Conservation (phyloP, 2,329 filamentous ascomycete genomes). For the Pleomassaria siparia region DNA sequence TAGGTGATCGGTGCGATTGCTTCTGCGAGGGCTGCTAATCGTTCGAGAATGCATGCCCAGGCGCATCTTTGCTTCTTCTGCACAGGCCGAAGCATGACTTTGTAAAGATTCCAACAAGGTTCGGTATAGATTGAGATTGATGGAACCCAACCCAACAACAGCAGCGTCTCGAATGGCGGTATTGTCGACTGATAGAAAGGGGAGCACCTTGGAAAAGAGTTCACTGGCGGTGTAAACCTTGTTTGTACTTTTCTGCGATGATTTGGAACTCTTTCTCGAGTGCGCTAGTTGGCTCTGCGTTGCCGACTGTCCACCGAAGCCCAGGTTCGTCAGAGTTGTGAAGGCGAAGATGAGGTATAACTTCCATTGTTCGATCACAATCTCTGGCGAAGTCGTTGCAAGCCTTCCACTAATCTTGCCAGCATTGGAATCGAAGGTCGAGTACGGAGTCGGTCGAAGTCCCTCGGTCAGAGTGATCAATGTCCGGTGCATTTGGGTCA, state of each 20-base stretch:
- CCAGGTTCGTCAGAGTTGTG: slow-evolving; percentile 86
- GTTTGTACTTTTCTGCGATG: slow-evolving; percentile 64
- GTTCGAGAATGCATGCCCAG: slow-evolving; percentile 77
- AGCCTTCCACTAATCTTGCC: slow-evolving; percentile 59
- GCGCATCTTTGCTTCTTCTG: slow-evolving; percentile 82
- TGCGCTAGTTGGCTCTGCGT: slow-evolving; percentile 62
- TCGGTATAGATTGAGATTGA: slow-evolving; percentile 91
- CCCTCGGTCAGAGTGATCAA: slow-evolving; percentile 78
- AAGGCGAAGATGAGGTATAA: slow-evolving; percentile 96
- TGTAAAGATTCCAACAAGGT: slow-evolving; percentile 88
- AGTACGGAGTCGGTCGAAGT: slow-evolving; percentile 49
- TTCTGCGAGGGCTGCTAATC: slow-evolving; percentile 78
- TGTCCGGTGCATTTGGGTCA: slow-evolving; percentile 87
- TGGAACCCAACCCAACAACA: slow-evolving; percentile 87
- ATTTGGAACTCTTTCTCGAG: slow-evolving; percentile 77
- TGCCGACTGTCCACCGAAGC: slow-evolving; percentile 58
- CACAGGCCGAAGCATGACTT: slow-evolving; percentile 80
- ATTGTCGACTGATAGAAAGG: slow-evolving; percentile 78
- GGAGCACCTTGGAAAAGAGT: slow-evolving; percentile 89
- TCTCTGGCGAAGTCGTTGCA: slow-evolving; percentile 73
- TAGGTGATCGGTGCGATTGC: slow-evolving; percentile 80
- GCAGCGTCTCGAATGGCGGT: slow-evolving; percentile 84
- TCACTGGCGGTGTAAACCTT: slow-evolving; percentile 86
- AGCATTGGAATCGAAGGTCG: slow-evolving; percentile 64
- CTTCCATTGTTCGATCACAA: slow-evolving; percentile 97